phyloP scores from a whole-genome alignment of 139 green algal genomes.

The Picocystis salinarum region DNA sequence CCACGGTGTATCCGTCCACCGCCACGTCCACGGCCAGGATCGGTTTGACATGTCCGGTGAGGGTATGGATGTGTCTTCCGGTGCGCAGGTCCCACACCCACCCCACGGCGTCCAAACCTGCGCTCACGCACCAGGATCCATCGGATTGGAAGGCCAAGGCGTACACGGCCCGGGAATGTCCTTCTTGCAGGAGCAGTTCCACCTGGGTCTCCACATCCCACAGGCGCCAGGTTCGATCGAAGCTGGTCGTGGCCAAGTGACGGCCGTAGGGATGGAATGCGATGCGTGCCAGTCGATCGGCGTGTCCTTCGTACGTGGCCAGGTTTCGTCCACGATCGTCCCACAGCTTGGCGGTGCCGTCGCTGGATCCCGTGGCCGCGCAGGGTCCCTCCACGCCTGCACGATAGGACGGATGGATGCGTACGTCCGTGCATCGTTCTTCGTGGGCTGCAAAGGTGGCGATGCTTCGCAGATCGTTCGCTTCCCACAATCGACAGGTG shows the following conservation, averaged over 20 bases:
- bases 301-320: slow-evolving; percentile 50
- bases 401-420: slow-evolving; percentile 68
- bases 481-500: slow-evolving; percentile 44
- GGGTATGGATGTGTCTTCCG: slow-evolving; percentile 49
- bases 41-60: slow-evolving; percentile 77
- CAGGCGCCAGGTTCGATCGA: slow-evolving; percentile 86
- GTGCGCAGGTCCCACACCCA: slow-evolving; percentile 82
- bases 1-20: slow-evolving; percentile 55
- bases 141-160: slow-evolving; percentile 74
- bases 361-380: slow-evolving; percentile 40
- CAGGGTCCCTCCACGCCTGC: too few species aligned
- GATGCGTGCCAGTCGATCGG: slow-evolving; percentile 52
- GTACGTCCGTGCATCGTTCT: slow-evolving; percentile 63
- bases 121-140: slow-evolving; percentile 47
- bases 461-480: slow-evolving; percentile 17
- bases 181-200: slow-evolving; percentile 88
- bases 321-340: slow-evolving; percentile 28
- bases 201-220: slow-evolving; percentile 72
- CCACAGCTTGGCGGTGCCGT: slow-evolving; percentile 41
- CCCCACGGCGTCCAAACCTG: slow-evolving; percentile 50
- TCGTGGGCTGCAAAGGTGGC: slow-evolving; percentile 34
- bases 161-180: slow-evolving; percentile 81
- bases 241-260: slow-evolving; percentile 68
- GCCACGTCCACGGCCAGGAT: slow-evolving; percentile 70
- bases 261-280: slow-evolving; percentile 74